These are phyloP conservation scores for Scalesia atractyloides DNA, from an alignment of 129 eudicot genomes.

Conservation along the genomic window DNA sequence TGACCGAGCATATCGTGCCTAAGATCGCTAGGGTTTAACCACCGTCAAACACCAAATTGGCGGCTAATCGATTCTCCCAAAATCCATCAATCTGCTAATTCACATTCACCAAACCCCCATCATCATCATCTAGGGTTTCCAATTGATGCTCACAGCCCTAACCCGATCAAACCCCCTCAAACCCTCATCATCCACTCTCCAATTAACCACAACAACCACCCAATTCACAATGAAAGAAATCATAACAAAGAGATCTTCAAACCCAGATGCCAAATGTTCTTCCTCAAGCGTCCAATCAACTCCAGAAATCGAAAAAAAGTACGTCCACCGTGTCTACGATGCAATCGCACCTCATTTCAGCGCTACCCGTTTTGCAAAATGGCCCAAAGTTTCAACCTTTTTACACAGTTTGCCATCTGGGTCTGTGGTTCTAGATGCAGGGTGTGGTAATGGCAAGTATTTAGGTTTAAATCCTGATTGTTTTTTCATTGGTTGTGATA, in stretches of 20 bases:
- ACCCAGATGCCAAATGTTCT: conserved; percentile 29
- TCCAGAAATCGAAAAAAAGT: conserved; percentile 94
- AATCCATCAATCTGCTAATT: not conserved
- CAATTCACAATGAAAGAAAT: conserved; percentile 26
- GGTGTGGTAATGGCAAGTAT: conserved; percentile 98
- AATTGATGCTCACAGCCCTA: conserved; percentile 9
- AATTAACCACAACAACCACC: not conserved
- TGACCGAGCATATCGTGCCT: conserved; percentile 18
- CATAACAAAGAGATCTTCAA: conserved; percentile 19
- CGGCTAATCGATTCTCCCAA: conserved; percentile 21
- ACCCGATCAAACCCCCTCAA: conserved; percentile 21
- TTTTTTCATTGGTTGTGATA: conserved; percentile 88
- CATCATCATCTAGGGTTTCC: conserved; percentile 22
- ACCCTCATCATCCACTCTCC: not conserved
- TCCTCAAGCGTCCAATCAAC: conserved; percentile 57
- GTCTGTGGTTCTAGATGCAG: conserved; percentile 85
- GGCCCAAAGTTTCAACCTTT: conserved; percentile 92
- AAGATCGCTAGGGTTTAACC: conserved; percentile 34
- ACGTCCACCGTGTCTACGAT: conserved; percentile 95
- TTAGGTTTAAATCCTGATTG: conserved; percentile 67
- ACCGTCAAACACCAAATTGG: conserved; percentile 6
- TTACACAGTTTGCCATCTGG: conserved; percentile 58
- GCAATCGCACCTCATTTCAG: conserved; percentile 99
- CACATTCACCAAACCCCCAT: not conserved
- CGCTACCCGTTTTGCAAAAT: conserved; percentile 87